These are phyloP conservation scores for Ascoidea asiatica DNA, from an alignment of 805 yeast genomes.

Conservation along the genomic window DNA sequence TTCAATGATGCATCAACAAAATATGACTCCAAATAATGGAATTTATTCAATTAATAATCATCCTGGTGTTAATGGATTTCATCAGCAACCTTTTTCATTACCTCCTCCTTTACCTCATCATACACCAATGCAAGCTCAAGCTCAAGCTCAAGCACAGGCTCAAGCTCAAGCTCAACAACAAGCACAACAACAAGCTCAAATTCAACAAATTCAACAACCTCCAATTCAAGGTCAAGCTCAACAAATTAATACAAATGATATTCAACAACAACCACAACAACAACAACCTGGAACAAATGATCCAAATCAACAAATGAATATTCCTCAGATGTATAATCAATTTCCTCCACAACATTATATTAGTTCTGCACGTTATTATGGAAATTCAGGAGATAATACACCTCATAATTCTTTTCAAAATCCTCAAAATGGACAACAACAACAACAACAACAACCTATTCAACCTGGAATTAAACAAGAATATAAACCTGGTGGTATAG, in stretches of 20 bases:
- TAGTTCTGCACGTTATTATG: not conserved
- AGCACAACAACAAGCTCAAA: not conserved
- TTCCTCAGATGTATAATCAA: too few relatives aligned
- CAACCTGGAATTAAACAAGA: not conserved
- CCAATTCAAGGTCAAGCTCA: not conserved
- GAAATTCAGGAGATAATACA: too few relatives aligned
- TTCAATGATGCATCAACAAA: constrained; percentile 9
- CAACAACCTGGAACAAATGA: not conserved
- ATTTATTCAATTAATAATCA: constrained; percentile 8
- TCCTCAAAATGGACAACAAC: not conserved
- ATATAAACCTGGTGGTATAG: too few relatives aligned
- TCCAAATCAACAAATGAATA: too few relatives aligned
- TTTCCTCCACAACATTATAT: constrained; percentile 1
- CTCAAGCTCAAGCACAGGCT: not conserved
- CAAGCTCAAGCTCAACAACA: not conserved
- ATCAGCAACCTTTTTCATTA: not conserved
- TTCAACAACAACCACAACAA: constrained; percentile 2
- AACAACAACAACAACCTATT: constrained; percentile 1
- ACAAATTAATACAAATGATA: not conserved
- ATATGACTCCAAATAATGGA: constrained; percentile 11
- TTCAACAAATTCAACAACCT: not conserved
- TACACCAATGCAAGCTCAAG: not conserved
- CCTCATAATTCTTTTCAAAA: too few relatives aligned
- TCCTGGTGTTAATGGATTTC: constrained; percentile 4
- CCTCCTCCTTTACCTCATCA: not conserved